These are phyloP conservation scores for Phaeosphaeria sp. DNA, from an alignment of 2,329 filamentous ascomycete species.

Conservation along the genomic window DNA sequence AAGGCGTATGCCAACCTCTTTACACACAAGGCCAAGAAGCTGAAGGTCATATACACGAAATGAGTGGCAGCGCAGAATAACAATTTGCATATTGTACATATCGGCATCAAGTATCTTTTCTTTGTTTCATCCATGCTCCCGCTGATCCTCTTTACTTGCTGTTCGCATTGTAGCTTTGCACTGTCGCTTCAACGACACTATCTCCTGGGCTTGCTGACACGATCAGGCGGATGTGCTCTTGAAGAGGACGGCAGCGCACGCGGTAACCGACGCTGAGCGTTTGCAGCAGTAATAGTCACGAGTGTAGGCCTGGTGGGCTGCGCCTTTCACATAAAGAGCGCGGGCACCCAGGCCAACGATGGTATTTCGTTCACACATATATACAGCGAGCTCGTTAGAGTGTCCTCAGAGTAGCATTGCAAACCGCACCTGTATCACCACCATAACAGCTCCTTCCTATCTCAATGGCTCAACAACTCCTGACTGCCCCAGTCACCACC, in stretches of 20 bases:
- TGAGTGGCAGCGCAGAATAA: slow-evolving; percentile 54
- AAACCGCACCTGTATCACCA: neutral
- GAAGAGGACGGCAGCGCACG: neutral
- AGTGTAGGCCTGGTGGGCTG: neutral
- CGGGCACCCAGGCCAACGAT: neutral
- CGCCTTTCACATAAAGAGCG: neutral
- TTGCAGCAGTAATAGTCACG: neutral
- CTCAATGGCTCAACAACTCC: neutral
- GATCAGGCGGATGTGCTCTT: neutral
- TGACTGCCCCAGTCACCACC: neutral
- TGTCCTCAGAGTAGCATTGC: neutral
- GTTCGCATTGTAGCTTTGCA: neutral
- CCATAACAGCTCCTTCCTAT: neutral
- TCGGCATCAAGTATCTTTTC: slow-evolving; percentile 14
- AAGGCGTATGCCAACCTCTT: slow-evolving; percentile 99
- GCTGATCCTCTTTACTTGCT: neutral
- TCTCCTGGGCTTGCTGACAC: neutral
- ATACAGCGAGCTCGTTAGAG: neutral
- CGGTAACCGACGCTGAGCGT: neutral
- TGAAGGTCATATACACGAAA: slow-evolving; percentile 83
- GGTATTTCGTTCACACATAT: neutral
- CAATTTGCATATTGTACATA: slow-evolving; percentile 37
- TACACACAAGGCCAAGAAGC: slow-evolving; percentile 79
- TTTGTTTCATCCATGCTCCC: slow-evolving; percentile 5
- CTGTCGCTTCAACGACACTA: neutral